A percentile compares a stretch with the other conserved stretches of the same genome.
Evolutionary conservation across 1,139 yeast genomes (phyloP).

Genomic region (Suhomyces yuchorum): DNA sequence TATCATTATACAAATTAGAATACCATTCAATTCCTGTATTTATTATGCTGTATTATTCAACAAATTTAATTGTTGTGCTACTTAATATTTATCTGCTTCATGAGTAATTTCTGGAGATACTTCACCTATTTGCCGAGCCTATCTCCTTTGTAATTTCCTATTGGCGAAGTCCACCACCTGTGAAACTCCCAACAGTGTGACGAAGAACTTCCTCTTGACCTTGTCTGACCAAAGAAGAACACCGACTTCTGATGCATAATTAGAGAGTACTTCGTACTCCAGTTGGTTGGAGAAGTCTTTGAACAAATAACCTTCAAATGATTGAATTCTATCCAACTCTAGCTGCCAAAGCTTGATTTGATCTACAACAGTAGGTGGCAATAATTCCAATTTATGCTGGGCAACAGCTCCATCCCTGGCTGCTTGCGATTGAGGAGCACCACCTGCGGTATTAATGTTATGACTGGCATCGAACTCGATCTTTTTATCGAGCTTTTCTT

Average conservation of each 20-base stretch:
- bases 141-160: slow-evolving; percentile 44
- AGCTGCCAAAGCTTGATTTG: slow-evolving; percentile 95
- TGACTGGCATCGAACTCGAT: slow-evolving; percentile 64
- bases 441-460: slow-evolving; percentile 53
- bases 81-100: too few species aligned
- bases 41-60: too few species aligned
- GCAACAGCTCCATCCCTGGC: slow-evolving; percentile 29
- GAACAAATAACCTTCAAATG: slow-evolving; percentile 85
- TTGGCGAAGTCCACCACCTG: slow-evolving; percentile 88
- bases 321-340: slow-evolving; percentile 88
- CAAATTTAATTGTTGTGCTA: too few species aligned
- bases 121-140: not conserved
- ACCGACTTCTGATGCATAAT: slow-evolving; percentile 88
- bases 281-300: slow-evolving; percentile 78
- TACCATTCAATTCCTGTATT: not conserved
- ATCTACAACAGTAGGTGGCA: slow-evolving; percentile 96
- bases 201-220: slow-evolving; percentile 71
- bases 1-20: not conserved
- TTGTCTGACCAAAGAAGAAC: slow-evolving; percentile 84
- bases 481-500: slow-evolving; percentile 65
- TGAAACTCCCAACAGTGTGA: slow-evolving; percentile 80
- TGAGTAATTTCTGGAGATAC: too few species aligned
- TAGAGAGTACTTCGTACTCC: slow-evolving; percentile 72
- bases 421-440: slow-evolving; percentile 40
- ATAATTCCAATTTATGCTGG: slow-evolving; percentile 57